Conservation (phyloP, 129 eudicot species). For the Centrapalus pauciflorus region DNA sequence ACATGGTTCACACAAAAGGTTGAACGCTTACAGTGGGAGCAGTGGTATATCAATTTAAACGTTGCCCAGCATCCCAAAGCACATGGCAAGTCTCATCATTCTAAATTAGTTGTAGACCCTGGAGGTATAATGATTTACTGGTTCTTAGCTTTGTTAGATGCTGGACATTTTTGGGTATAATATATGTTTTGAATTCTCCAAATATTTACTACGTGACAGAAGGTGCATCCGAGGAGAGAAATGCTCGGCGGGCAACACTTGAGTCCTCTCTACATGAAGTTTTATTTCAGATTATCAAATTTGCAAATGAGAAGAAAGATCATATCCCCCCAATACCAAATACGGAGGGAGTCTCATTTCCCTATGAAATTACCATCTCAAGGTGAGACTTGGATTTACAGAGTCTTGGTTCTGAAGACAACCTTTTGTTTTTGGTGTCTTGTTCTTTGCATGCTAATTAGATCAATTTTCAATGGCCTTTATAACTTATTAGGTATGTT, state of each 20-base stretch:
- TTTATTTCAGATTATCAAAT: conserved; percentile 89
- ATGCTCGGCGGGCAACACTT: conserved; percentile 63
- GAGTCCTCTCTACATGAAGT: conserved; percentile 86
- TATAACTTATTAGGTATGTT: too few relatives aligned
- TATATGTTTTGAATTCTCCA: neutral
- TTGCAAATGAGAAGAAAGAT: conserved; percentile 96
- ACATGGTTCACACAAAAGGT: conserved; percentile 92
- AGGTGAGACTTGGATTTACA: conserved; percentile 44
- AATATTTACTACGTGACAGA: conserved; percentile 26
- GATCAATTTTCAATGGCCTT: too few relatives aligned
- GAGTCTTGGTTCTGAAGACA: neutral
- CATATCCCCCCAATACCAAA: conserved; percentile 89
- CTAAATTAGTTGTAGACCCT: conserved; percentile 71
- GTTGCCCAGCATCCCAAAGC: conserved; percentile 75
- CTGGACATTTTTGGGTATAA: neutral
- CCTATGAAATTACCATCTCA: conserved; percentile 90
- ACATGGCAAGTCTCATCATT: conserved; percentile 72
- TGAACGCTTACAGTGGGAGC: conserved; percentile 96
- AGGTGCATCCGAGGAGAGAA: conserved; percentile 68
- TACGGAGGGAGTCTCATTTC: conserved; percentile 79
- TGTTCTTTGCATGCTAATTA: neutral
- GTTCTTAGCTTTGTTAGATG: neutral
- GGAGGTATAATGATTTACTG: conserved; percentile 49
- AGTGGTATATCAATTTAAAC: conserved; percentile 83
- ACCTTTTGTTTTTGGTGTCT: neutral